Conservation (phyloP, 805 yeast genomes). For the Limtongozyma cylindracea region DNA sequence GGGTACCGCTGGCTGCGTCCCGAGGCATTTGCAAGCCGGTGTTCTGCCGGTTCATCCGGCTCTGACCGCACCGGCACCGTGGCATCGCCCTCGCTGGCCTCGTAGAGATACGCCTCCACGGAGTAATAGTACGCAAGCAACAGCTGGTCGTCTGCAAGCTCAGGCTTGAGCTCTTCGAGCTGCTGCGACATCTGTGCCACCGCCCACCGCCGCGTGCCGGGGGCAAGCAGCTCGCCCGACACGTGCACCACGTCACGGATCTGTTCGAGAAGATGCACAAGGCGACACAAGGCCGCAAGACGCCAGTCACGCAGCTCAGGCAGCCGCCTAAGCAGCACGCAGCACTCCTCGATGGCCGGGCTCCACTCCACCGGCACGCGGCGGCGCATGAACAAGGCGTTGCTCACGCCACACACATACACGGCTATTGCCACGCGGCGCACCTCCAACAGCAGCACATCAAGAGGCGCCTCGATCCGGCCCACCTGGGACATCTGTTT, state of each 20-base stretch:
- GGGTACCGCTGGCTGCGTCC: background rate
- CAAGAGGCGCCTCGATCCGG: constrained; percentile 1
- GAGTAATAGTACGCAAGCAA: constrained; percentile 27
- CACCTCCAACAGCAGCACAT: constrained; percentile 4
- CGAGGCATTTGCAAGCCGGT: background rate
- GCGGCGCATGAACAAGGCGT: constrained; percentile 40
- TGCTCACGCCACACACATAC: constrained; percentile 36
- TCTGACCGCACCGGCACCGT: constrained; percentile 1
- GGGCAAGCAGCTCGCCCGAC: constrained; percentile 7
- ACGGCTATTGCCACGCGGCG: constrained; percentile 21
- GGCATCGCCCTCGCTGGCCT: constrained; percentile 15
- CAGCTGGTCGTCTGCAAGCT: constrained; percentile 16
- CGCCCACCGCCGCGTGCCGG: no score
- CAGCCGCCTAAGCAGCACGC: constrained; percentile 15
- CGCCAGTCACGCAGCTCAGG: constrained; percentile 9
- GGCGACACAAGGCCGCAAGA: constrained; percentile 29
- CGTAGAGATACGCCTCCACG: constrained; percentile 42
- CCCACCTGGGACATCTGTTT: background rate
- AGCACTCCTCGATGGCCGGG: constrained; percentile 36
- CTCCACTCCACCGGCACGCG: constrained; percentile 38
- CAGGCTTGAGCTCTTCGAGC: constrained; percentile 21
- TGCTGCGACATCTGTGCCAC: constrained; percentile 9
- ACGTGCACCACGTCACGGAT: constrained; percentile 24
- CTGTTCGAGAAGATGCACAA: constrained; percentile 38
- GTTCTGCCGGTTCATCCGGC: constrained; percentile 1